phyloP scores from a whole-genome alignment of 805 yeast genomes.

The Komagataella kurtzmanii region DNA sequence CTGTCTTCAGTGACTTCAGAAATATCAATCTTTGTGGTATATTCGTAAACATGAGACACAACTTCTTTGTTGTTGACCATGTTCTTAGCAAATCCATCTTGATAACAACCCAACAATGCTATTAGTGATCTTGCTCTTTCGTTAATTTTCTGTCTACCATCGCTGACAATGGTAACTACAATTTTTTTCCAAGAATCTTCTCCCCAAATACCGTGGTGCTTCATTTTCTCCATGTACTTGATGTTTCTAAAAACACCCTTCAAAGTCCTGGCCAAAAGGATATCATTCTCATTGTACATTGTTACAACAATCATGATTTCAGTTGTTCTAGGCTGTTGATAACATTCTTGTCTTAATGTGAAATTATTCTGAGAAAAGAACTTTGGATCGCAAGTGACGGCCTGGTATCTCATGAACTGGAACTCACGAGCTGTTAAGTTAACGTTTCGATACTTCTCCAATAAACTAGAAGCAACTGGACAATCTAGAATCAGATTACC shows the following conservation, averaged over 20 bases:
- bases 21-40: constrained; percentile 84
- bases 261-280: constrained; percentile 69
- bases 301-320: constrained; percentile 81
- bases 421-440: constrained; percentile 45
- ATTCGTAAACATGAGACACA: constrained; percentile 82
- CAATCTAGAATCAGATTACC: constrained; percentile 84
- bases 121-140: constrained; percentile 68
- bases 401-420: constrained; percentile 83
- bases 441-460: constrained; percentile 30
- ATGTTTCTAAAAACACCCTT: constrained; percentile 88
- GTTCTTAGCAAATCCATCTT: constrained; percentile 91
- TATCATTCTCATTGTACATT: constrained; percentile 82
- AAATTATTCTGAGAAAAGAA: constrained; percentile 49
- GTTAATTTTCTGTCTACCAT: constrained; percentile 79
- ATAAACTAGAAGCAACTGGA: constrained; percentile 65
- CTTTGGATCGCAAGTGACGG: constrained; percentile 85
- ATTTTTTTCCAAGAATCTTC: constrained; percentile 89
- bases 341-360: constrained; percentile 74
- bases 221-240: constrained; percentile 52
- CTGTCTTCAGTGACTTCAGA: constrained; percentile 45
- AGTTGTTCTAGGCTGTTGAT: constrained; percentile 65
- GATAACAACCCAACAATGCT: constrained; percentile 82
- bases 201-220: constrained; percentile 75
- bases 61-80: constrained; percentile 75
- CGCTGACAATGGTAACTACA: constrained; percentile 80